phyloP scores from a whole-genome alignment of 148 eudicot species.

The Dysphania ambrosioides region DNA sequence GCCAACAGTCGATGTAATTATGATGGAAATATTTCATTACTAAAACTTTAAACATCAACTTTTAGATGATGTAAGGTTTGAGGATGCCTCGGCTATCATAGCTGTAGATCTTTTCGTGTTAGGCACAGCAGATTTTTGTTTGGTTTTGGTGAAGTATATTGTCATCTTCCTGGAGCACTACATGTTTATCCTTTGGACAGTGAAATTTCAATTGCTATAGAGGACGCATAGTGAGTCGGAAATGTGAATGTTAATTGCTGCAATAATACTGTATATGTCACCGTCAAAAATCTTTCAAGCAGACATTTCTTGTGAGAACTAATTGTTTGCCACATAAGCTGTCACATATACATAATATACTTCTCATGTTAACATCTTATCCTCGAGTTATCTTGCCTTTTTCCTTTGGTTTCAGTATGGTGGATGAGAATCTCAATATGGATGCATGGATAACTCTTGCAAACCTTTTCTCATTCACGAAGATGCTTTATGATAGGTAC shows the following conservation, averaged over 20 bases:
- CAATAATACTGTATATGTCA: not conserved
- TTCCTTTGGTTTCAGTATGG: not conserved
- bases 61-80: not conserved
- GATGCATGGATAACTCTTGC: conserved; percentile 2
- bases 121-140: not conserved
- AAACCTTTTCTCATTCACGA: not conserved
- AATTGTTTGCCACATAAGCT: not conserved
- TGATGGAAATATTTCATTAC: not conserved
- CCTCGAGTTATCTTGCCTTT: not conserved
- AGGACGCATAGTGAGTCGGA: not conserved
- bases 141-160: not conserved
- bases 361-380: not conserved
- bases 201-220: not conserved
- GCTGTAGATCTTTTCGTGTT: not conserved
- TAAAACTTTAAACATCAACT: conserved; percentile 4
- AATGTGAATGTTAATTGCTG: not conserved
- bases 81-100: not conserved
- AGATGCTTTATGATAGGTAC: not conserved
- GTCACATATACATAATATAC: not conserved
- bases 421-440: not conserved
- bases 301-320: not conserved
- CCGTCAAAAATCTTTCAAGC: not conserved
- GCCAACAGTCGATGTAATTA: not conserved
- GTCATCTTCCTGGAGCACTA: not conserved
- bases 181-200: not conserved